Evolutionary conservation across 129 eudicot species (phyloP).

Genomic region (Flaveria brownii): DNA sequence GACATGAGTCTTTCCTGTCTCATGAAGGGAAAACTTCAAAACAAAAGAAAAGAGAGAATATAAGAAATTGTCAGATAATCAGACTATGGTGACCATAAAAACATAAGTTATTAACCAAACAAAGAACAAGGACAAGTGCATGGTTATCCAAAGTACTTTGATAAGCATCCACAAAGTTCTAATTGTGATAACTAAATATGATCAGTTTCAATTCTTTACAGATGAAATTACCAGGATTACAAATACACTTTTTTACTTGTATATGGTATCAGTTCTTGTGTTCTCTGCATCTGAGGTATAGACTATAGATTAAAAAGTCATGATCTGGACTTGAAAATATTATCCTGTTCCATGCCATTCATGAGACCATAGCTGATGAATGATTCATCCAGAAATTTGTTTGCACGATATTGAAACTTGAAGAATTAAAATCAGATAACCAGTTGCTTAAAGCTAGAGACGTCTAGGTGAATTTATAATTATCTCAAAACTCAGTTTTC

Average conservation of each 20-base stretch:
- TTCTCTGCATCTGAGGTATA: not conserved
- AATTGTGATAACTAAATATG: not conserved
- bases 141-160: not conserved
- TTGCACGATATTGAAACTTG: not conserved
- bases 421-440: not conserved
- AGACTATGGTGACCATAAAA: not conserved
- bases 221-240: not conserved
- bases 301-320: not conserved
- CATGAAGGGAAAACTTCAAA: conserved; percentile 43
- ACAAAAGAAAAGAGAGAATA: conserved; percentile 9
- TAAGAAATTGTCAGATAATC: conserved; percentile 24
- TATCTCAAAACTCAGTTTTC: not conserved
- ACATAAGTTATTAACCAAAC: not conserved
- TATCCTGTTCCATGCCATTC: conserved; percentile 7
- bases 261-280: not conserved
- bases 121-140: not conserved
- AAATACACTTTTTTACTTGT: not conserved
- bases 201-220: not conserved
- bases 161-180: not conserved
- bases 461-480: not conserved
- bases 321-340: conserved; percentile 4
- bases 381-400: conserved; percentile 1
- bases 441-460: conserved; percentile 3
- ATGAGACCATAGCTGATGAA: not conserved
- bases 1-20: conserved; percentile 41